Evolutionary conservation across 805 yeast species (phyloP).

Genomic region (Sungouiella blattae): DNA sequence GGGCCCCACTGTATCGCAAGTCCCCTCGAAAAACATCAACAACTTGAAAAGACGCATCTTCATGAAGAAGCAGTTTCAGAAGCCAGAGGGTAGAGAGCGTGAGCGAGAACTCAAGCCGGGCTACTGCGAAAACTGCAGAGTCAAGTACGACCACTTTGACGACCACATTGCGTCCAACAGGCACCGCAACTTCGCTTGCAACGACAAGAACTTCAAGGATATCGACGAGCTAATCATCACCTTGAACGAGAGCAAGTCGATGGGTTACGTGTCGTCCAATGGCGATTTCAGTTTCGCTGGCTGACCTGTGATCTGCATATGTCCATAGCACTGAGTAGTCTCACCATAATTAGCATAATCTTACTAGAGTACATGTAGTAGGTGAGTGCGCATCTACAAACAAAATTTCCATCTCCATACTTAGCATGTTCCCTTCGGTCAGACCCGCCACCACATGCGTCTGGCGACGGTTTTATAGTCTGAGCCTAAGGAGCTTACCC

Average conservation of each 20-base stretch:
- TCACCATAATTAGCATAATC: too few species aligned
- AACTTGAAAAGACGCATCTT: slow-evolving; percentile 45
- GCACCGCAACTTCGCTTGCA: slow-evolving; percentile 76
- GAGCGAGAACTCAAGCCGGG: slow-evolving; percentile 52
- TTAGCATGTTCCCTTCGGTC: too few species aligned
- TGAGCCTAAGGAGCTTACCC: not conserved
- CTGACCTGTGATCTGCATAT: too few species aligned
- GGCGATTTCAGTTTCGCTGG: slow-evolving; percentile 30
- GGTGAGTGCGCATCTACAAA: too few species aligned
- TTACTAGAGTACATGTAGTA: too few species aligned
- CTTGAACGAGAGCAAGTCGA: slow-evolving; percentile 40
- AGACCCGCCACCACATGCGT: too few species aligned
- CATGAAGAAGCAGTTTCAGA: slow-evolving; percentile 35
- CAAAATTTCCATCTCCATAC: too few species aligned
- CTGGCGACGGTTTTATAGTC: not conserved
- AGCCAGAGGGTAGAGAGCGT: slow-evolving; percentile 18
- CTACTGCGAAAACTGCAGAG: slow-evolving; percentile 91
- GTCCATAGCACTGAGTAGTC: too few species aligned
- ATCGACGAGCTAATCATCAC: slow-evolving; percentile 69
- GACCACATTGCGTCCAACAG: slow-evolving; percentile 67
- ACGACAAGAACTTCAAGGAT: slow-evolving; percentile 65
- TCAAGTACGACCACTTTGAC: slow-evolving; percentile 73
- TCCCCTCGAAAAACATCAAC: slow-evolving; percentile 49
- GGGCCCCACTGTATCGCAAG: slow-evolving; percentile 58
- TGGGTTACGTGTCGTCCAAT: slow-evolving; percentile 40